phyloP scores from a whole-genome alignment of 2,329 filamentous ascomycete species.

The Paecilomyces dactylethromorphus region DNA sequence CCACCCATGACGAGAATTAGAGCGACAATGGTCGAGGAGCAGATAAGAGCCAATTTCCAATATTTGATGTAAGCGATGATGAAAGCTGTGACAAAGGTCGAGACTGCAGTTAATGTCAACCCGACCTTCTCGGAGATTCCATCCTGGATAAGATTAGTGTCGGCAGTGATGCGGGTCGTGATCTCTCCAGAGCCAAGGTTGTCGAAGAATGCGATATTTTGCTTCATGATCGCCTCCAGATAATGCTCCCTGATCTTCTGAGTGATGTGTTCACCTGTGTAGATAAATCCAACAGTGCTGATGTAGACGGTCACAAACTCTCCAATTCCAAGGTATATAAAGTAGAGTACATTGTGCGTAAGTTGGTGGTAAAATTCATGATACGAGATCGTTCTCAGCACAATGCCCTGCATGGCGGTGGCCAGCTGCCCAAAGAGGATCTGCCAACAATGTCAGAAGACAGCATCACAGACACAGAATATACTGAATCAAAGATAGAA shows the following conservation, averaged over 20 bases:
- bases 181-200: conserved; percentile 89
- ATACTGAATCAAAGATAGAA: neutral
- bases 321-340: conserved; percentile 75
- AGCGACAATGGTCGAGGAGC: conserved; percentile 73
- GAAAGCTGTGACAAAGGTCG: conserved; percentile 83
- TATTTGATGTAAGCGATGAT: conserved; percentile 85
- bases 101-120: conserved; percentile 66
- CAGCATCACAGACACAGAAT: neutral
- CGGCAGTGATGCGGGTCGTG: conserved; percentile 87
- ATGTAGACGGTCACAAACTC: conserved; percentile 75
- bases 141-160: conserved; percentile 89
- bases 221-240: conserved; percentile 72
- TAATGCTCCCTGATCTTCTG: conserved; percentile 77
- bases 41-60: conserved; percentile 88
- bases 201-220: conserved; percentile 91
- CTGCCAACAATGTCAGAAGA: conserved; percentile 15
- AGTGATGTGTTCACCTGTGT: conserved; percentile 71
- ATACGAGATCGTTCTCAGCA: conserved; percentile 43
- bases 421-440: conserved; percentile 71
- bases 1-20: conserved; percentile 71
- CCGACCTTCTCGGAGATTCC: conserved; percentile 87
- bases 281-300: conserved; percentile 83
- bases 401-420: conserved; percentile 62
- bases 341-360: conserved; percentile 65
- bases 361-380: conserved; percentile 56